These are phyloP conservation scores for Dioszegia hungarica DNA, from an alignment of 768 basidiomycete species.

Conservation along the genomic window DNA sequence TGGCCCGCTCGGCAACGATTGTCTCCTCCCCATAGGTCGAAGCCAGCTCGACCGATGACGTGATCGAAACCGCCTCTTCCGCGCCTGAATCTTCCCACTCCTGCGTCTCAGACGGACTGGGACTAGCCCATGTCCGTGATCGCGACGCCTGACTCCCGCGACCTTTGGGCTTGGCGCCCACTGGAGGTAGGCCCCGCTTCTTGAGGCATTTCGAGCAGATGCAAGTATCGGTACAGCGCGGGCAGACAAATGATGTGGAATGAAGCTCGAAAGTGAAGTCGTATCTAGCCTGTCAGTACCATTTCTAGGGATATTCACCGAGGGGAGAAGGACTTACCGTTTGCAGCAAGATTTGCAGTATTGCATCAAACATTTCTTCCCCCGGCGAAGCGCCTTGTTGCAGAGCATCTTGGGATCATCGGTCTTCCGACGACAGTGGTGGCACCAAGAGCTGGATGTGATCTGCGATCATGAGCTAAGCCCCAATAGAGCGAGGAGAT, in stretches of 20 bases:
- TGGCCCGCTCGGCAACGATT: too few relatives aligned
- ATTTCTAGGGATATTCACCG: not conserved
- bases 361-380: slow-evolving; percentile 21
- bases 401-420: slow-evolving; percentile 44
- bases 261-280: slow-evolving; percentile 43
- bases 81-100: slow-evolving; percentile 11
- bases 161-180: too few relatives aligned
- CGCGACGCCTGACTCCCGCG: too few relatives aligned
- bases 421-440: slow-evolving; percentile 40
- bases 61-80: too few relatives aligned
- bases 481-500: too few relatives aligned
- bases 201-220: slow-evolving; percentile 42
- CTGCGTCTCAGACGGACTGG: too few relatives aligned
- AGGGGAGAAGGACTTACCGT: slow-evolving; percentile 16
- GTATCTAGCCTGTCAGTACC: slow-evolving; percentile 22
- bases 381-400: slow-evolving; percentile 25
- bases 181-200: too few relatives aligned
- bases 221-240: slow-evolving; percentile 43
- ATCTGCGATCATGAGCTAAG: too few relatives aligned
- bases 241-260: slow-evolving; percentile 43
- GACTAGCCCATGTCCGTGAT: too few relatives aligned
- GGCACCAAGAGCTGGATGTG: too few relatives aligned
- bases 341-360: slow-evolving; percentile 44
- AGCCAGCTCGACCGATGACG: too few relatives aligned
- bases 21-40: too few relatives aligned